These are phyloP conservation scores for Oryza meridionalis DNA, from an alignment of 176 grass and related monocot genomes.

Conservation along the genomic window DNA sequence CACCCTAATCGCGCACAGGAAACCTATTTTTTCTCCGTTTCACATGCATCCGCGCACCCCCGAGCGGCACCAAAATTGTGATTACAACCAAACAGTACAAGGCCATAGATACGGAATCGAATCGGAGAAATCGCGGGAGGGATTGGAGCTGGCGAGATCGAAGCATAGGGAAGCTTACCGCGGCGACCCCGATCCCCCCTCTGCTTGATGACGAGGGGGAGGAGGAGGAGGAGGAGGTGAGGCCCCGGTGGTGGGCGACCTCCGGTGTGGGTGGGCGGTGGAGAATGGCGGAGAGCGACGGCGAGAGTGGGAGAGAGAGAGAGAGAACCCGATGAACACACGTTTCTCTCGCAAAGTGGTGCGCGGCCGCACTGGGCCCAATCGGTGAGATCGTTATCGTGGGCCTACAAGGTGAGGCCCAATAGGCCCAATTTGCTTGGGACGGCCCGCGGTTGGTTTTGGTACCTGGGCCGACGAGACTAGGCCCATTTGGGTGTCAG, in stretches of 20 bases:
- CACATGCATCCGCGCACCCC: not conserved
- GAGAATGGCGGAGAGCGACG: conserved; percentile 35
- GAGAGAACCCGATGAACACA: conserved; percentile 9
- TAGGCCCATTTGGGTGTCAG: not conserved
- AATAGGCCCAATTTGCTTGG: not conserved
- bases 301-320: not conserved
- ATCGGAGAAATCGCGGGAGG: not conserved
- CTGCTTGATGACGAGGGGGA: not conserved
- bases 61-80: not conserved
- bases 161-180: not conserved
- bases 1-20: not conserved
- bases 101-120: not conserved
- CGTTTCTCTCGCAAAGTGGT: not conserved
- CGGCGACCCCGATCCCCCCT: conserved; percentile 13
- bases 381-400: not conserved
- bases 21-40: not conserved
- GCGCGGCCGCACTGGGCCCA: not conserved
- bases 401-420: not conserved
- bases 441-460: not conserved
- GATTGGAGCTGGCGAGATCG: not conserved
- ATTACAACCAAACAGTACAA: not conserved
- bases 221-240: not conserved
- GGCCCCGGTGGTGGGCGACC: not conserved
- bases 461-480: not conserved
- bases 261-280: not conserved